Base-by-base conservation (phyloP, 129 eudicot genomes). In the Lactuca sativa region DNA sequence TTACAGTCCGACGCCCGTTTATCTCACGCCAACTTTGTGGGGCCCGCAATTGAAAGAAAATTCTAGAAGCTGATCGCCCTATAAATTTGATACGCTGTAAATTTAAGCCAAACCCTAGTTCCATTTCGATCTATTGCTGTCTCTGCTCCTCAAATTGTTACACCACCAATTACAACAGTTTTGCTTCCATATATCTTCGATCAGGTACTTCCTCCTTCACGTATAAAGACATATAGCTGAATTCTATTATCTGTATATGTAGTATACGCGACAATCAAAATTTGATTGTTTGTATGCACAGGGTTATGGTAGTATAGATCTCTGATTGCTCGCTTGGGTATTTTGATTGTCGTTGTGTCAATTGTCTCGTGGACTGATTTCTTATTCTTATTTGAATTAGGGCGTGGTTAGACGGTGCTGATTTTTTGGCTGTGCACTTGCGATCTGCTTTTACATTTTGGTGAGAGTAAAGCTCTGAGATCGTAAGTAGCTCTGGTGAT, bases 51-150 rank as follows among this genome's bases (percentile, higher is more conserved):
- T 56, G 8, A 18, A 43, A 47, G 80, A 79, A 76, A 56, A 67
- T 75, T 83, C 88, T 80, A 80, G 85, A 80, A 83, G 64, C 74
- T 34, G 68, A 54, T 31, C 64, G 2, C 57, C 30, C 69, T 76
- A 68, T 69, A 67, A 49, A 67, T 9, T 16, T 14, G 17, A 72
- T 31, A 9, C 9, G 49, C 67, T 3, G 10, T 15, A 32, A 63
- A 16, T 15, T 31, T 16, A 70, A 55, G 18, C 43, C 59, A 70
- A 63, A 70, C 67, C 74, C 73, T 38, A 60, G 37, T 69, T 40
- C 14, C 8, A 7, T 67, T 53, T 63, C 68, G 37, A 41, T 40
- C 54, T 40, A 3, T 17, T 38, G 4, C 43, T 25, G 30, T 25
- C 30, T 25, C 30, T 9, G 13, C 4, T 9, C 3, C 41, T 66